Conservation (phyloP, 305 asterid genomes). For the Solanum hybrid region DNA sequence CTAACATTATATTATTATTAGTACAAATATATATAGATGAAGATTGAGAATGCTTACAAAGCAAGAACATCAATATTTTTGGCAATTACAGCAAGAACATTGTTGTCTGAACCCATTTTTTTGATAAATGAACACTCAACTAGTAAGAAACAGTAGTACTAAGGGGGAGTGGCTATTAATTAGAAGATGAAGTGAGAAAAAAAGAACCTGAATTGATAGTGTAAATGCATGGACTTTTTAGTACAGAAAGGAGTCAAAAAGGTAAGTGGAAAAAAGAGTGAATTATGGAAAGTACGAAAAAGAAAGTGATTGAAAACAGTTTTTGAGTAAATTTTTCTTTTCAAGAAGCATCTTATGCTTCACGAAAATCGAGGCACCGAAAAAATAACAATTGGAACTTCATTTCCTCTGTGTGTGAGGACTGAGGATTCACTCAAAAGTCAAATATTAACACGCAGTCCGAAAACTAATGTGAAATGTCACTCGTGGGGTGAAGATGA, state of each 20-base stretch:
- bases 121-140: neutral
- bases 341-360: conserved; percentile 42
- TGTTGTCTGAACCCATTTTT: conserved; percentile 58
- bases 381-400: conserved; percentile 5
- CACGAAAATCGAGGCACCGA: conserved; percentile 79
- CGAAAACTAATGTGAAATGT: neutral
- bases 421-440: neutral
- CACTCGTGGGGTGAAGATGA: neutral
- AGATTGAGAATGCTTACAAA: conserved; percentile 29
- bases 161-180: neutral
- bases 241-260: conserved; percentile 25
- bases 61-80: conserved; percentile 87
- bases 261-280: conserved; percentile 20
- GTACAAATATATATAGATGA: neutral
- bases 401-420: neutral
- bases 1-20: neutral
- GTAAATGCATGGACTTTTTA: neutral
- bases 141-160: neutral
- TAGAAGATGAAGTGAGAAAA: conserved; percentile 6
- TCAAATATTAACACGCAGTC: neutral
- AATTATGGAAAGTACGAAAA: conserved; percentile 17
- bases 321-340: conserved; percentile 7
- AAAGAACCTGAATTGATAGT: neutral
- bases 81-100: conserved; percentile 54
- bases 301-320: conserved; percentile 20